Percentiles rank a stretch among this genome's conserved stretches.
phyloP scores from a whole-genome alignment of 306 rosid species.

The Elaeagnus macrophylla region DNA sequence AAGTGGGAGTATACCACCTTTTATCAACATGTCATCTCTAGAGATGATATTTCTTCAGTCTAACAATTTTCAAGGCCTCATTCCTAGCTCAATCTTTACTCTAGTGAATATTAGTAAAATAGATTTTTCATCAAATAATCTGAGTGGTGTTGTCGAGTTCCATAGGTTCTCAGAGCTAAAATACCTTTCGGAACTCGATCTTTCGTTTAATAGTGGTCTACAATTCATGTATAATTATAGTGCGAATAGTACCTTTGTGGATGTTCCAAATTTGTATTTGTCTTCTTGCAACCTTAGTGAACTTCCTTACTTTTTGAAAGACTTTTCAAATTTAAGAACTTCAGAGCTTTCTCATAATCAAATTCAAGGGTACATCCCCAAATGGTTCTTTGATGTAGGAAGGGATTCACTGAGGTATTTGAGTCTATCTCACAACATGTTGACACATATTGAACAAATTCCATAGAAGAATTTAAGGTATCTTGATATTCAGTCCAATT shows the following conservation, averaged over 20 bases:
- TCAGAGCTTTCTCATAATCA: slow-evolving; percentile 3
- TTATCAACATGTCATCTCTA: not conserved
- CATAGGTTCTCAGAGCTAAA: not conserved
- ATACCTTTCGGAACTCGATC: not conserved
- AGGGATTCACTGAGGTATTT: not conserved
- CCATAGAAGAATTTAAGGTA: not conserved
- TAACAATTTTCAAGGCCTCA: not conserved
- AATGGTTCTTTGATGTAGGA: not conserved
- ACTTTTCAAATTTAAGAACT: not conserved
- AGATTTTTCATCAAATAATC: not conserved
- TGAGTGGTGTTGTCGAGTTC: slow-evolving; percentile 3
- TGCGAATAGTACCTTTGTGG: not conserved
- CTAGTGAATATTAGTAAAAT: not conserved
- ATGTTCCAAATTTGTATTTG: not conserved
- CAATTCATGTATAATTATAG: not conserved
- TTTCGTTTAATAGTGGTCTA: not conserved
- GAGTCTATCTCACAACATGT: slow-evolving; percentile 2
- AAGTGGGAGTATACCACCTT: not conserved
- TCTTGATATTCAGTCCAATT: slow-evolving; percentile 1
- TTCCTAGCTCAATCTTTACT: slow-evolving; percentile 11
- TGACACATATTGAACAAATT: not conserved
- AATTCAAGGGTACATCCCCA: not conserved
- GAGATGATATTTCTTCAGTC: not conserved
- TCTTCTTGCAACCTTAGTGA: slow-evolving; percentile 3
- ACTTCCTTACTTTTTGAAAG: not conserved